These are phyloP conservation scores for Barbarea vulgaris DNA, from an alignment of 345 rosid species.

Conservation along the genomic window DNA sequence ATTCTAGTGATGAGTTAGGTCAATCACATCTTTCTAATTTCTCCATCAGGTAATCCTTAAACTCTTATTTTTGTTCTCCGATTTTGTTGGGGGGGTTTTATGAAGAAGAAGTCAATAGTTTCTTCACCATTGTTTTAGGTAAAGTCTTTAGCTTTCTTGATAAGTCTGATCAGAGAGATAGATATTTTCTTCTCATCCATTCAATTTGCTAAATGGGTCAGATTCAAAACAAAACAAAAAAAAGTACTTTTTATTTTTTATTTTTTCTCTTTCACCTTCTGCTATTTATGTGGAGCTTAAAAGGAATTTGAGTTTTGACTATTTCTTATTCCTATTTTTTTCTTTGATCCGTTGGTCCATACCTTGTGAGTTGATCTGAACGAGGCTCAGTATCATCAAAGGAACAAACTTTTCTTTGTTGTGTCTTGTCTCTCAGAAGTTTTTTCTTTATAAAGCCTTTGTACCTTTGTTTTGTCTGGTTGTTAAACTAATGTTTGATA, in stretches of 20 bases:
- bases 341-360: constrained; percentile 39
- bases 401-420: constrained; percentile 27
- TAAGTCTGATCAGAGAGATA: constrained; percentile 10
- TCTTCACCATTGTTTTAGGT: constrained; percentile 24
- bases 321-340: constrained; percentile 12
- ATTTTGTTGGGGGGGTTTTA: constrained; percentile 1
- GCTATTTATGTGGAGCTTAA: constrained; percentile 10
- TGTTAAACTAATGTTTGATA: constrained; percentile 2
- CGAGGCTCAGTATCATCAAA: constrained; percentile 30
- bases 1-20: constrained; percentile 32
- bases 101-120: constrained; percentile 28
- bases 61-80: neutral
- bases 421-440: constrained; percentile 33
- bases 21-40: constrained; percentile 53
- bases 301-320: constrained; percentile 12
- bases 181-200: constrained; percentile 41
- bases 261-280: neutral
- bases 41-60: constrained; percentile 73
- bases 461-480: constrained; percentile 32
- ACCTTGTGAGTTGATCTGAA: constrained; percentile 24
- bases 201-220: constrained; percentile 47
- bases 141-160: constrained; percentile 30
- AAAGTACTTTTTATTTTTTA: neutral
- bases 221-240: constrained; percentile 53
- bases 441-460: constrained; percentile 7